A percentile compares a stretch with the other conserved stretches of the same genome.
Conservation (phyloP, 2,329 filamentous ascomycete species). For the Cytospora piceicola region DNA sequence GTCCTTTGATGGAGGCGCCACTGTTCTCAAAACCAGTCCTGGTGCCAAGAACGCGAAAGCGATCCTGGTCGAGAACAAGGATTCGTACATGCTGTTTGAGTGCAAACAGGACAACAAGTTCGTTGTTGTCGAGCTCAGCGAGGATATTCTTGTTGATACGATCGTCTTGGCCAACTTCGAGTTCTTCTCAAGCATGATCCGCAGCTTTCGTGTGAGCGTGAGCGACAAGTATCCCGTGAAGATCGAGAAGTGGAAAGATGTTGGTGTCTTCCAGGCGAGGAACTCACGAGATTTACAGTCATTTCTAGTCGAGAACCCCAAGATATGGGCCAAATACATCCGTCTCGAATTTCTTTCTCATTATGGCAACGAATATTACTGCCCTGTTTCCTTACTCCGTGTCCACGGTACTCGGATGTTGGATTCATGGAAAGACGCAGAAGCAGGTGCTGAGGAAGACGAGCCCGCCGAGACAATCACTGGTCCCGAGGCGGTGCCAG, state of each 20-base stretch:
- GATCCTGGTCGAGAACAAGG: constrained; percentile 94
- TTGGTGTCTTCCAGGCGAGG: constrained; percentile 87
- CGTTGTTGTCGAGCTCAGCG: constrained; percentile 90
- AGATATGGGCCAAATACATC: constrained; percentile 94
- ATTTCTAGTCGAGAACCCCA: constrained; percentile 89
- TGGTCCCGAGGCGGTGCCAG: constrained; percentile 40
- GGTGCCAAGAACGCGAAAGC: constrained; percentile 87
- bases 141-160: constrained; percentile 85
- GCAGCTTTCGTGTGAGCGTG: constrained; percentile 87
- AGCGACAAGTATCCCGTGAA: constrained; percentile 95
- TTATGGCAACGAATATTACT: constrained; percentile 96
- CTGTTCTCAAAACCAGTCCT: constrained; percentile 84
- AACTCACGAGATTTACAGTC: constrained; percentile 94
- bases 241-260: constrained; percentile 83
- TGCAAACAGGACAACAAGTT: constrained; percentile 89
- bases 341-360: constrained; percentile 90
- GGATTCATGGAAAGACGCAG: constrained; percentile 86
- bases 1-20: constrained; percentile 95
- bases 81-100: constrained; percentile 96
- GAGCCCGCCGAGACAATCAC: constrained; percentile 47
- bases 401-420: constrained; percentile 97
- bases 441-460: constrained; percentile 67
- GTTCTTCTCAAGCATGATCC: constrained; percentile 97
- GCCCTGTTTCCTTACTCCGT: constrained; percentile 84
- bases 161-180: constrained; percentile 98